These are phyloP conservation scores for Termitomyces sp. DNA, from an alignment of 768 basidiomycete species.

Conservation along the genomic window DNA sequence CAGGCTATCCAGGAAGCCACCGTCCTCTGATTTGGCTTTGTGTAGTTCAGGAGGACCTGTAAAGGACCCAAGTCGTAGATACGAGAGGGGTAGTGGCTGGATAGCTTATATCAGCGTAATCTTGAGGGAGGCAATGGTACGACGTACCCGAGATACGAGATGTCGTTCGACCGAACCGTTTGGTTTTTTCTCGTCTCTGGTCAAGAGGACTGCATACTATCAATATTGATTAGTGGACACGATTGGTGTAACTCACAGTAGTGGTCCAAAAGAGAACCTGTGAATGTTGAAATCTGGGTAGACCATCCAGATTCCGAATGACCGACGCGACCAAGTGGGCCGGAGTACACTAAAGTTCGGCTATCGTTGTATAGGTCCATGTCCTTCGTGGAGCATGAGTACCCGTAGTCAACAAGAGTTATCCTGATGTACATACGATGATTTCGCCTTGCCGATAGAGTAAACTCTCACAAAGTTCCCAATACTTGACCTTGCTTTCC, in stretches of 20 bases:
- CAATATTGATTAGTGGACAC: constrained; percentile 1
- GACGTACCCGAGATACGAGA: constrained; percentile 62
- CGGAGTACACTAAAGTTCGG: constrained; percentile 65
- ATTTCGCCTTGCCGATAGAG: constrained; percentile 76
- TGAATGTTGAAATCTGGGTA: constrained; percentile 67
- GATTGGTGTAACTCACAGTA: constrained; percentile 47
- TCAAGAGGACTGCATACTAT: constrained; percentile 50
- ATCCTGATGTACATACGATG: constrained; percentile 46
- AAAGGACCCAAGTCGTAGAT: constrained; percentile 69
- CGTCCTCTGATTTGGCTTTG: constrained; percentile 57
- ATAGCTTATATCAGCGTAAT: background rate
- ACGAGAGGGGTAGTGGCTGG: constrained; percentile 78
- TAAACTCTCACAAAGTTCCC: constrained; percentile 73
- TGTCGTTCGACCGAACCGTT: constrained; percentile 44
- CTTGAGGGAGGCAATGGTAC: background rate
- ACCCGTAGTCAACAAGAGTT: background rate
- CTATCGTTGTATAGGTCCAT: constrained; percentile 77
- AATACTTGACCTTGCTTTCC: constrained; percentile 85
- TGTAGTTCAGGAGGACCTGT: constrained; percentile 53
- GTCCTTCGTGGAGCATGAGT: constrained; percentile 44
- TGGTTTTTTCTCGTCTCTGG: constrained; percentile 51
- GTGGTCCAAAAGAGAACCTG: constrained; percentile 69
- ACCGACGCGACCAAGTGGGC: constrained; percentile 54
- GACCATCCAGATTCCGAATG: constrained; percentile 70
- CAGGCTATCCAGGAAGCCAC: constrained; percentile 49